These are phyloP conservation scores for Silene conica DNA, from an alignment of 148 eudicot genomes.

Conservation along the genomic window DNA sequence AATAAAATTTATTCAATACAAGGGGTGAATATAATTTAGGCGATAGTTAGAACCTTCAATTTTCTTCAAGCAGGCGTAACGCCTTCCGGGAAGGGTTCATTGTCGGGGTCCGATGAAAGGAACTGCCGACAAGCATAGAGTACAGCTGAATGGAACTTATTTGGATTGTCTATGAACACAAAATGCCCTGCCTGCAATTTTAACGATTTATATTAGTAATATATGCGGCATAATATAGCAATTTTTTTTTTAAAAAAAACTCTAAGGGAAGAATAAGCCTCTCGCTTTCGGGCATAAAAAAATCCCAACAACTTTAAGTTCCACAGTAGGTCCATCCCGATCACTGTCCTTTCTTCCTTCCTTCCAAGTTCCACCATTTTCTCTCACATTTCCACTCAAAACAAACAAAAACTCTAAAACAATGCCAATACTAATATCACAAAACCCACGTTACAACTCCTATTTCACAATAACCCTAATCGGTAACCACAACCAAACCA, in stretches of 20 bases:
- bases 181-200: conserved; percentile 78
- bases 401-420: not conserved
- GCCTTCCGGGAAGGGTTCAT: conserved; percentile 57
- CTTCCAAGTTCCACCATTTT: no score
- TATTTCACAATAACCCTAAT: not conserved
- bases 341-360: no score
- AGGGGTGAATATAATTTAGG: no score
- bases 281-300: no score
- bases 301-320: no score
- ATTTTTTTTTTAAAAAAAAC: no score
- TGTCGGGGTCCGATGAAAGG: conserved; percentile 46
- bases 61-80: conserved; percentile 42
- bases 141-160: conserved; percentile 76
- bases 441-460: not conserved
- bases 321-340: no score
- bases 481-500: not conserved
- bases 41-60: conserved; percentile 21
- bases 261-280: no score
- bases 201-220: no score
- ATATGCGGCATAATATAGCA: no score
- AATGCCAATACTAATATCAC: not conserved
- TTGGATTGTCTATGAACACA: conserved; percentile 69
- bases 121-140: conserved; percentile 72
- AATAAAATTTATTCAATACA: not conserved
- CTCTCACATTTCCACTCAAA: not conserved